Evolutionary conservation across 2,329 filamentous ascomycete species (phyloP), one percentile per base, ranked within the genome.

Genomic region (Ascochyta rabiei): DNA sequence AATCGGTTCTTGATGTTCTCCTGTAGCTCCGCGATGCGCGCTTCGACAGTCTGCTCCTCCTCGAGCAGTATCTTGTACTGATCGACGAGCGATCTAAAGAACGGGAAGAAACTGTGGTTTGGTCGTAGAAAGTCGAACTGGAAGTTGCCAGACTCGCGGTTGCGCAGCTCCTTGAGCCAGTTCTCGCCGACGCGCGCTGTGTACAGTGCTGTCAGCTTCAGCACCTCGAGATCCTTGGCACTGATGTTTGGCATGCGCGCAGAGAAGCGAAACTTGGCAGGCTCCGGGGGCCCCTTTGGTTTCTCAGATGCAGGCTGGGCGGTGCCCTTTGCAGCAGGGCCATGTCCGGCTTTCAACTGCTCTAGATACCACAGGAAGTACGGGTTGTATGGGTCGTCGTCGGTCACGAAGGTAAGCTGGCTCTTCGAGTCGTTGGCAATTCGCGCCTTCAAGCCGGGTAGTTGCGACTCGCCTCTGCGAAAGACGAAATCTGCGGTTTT

Each of bases 241-340:
- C 89, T 96, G 78, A 99, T 96, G 64, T 93, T 93, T 53, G 95
- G 95, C 91, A 98, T 96, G 73, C 93, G 89, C 65, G 95, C 93
- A 51, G 91, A 96, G 79, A 97, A 99, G 64, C 90, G 86, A 71
- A 96, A 98, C 67, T 93, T 89, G 53, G 89, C 85, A 15, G 95
- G 95, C 69, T 93, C 87, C 38, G 89, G 87, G 7, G 93, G 93
- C 19, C 93, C 93, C 75, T 89, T 85, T 38, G 91, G 88, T 72
- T 89, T 91, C 74, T 85, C 83, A 44, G 76, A 80, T 64, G 79
- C 59, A 10, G 53, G 58, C 13, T 53, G 57, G 35, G 61, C 53
- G 6, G 65, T 53, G 34, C 44, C 55, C 49, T 56, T 49, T 28
- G 58, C 53, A 15, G 57, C 43, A 34, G 96, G 82, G 49, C 92